Conservation (phyloP, 306 rosid species). For the Pueraria montana region DNA sequence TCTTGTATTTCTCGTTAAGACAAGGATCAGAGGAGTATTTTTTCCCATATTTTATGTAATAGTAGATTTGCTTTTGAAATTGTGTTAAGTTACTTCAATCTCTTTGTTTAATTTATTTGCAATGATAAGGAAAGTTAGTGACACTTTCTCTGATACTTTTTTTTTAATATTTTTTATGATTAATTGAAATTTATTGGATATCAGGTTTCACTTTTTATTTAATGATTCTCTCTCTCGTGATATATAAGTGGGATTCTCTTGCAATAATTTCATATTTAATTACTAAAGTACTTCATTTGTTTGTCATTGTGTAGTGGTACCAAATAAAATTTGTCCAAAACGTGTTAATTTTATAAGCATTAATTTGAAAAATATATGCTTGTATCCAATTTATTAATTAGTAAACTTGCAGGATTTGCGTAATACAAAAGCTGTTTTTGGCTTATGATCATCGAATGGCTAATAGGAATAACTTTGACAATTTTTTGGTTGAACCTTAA, state of each 20-base stretch:
- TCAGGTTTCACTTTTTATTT: too few species aligned
- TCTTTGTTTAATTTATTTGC: not conserved
- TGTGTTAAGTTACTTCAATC: not conserved
- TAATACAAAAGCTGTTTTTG: too few species aligned
- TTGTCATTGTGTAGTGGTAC: not conserved
- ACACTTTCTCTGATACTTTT: too few species aligned
- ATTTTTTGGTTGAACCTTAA: too few species aligned
- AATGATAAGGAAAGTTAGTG: too few species aligned
- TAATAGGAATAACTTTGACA: too few species aligned
- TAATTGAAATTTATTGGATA: too few species aligned
- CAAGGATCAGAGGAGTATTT: not conserved
- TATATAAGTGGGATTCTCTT: too few species aligned
- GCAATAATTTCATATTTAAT: not conserved
- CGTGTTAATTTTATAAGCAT: not conserved
- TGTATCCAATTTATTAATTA: too few species aligned
- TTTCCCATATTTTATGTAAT: not conserved
- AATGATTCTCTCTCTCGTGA: too few species aligned
- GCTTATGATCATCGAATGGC: too few species aligned
- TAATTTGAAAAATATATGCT: not conserved
- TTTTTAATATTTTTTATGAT: too few species aligned
- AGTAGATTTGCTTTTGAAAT: not conserved
- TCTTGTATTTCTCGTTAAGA: constrained; percentile 12
- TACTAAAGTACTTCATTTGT: not conserved
- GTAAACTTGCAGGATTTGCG: not conserved
- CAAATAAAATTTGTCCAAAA: not conserved